Conservation (phyloP, 2,329 filamentous ascomycete genomes). For the Cryoendolithus antarcticus region DNA sequence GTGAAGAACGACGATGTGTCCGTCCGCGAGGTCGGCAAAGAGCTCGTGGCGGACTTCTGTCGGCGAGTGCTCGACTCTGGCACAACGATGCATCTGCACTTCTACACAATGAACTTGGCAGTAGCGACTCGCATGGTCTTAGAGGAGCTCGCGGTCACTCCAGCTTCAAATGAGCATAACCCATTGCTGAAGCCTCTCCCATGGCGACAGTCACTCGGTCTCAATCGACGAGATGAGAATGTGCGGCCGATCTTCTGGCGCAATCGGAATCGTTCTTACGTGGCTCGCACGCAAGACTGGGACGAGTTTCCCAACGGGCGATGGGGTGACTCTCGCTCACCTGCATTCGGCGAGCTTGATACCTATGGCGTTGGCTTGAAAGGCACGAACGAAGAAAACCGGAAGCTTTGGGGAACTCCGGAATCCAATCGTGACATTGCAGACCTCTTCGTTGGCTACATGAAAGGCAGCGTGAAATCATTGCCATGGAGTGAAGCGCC, state of each 20-base stretch:
- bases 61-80: conserved; percentile 70
- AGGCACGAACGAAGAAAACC: conserved; percentile 90
- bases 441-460: conserved; percentile 71
- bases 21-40: conserved; percentile 80
- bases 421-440: conserved; percentile 68
- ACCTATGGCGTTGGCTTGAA: conserved; percentile 88
- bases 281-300: conserved; percentile 93
- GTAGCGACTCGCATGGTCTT: conserved; percentile 89
- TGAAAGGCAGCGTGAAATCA: conserved; percentile 66
- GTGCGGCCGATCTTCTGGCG: conserved; percentile 98
- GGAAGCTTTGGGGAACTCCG: conserved; percentile 87
- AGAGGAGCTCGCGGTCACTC: conserved; percentile 74
- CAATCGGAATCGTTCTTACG: conserved; percentile 90
- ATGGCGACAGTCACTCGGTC: conserved; percentile 87
- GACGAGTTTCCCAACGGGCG: conserved; percentile 98
- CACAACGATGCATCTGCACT: conserved; percentile 73
- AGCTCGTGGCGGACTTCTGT: conserved; percentile 80
- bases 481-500: conserved; percentile 90
- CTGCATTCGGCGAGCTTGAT: conserved; percentile 90
- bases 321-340: conserved; percentile 94
- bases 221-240: conserved; percentile 82
- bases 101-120: conserved; percentile 98
- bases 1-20: conserved; percentile 94
- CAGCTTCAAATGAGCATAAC: conserved; percentile 52
- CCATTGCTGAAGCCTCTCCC: conserved; percentile 58